Evolutionary conservation across 495 filamentous ascomycete species (phyloP).

Genomic region (Lophium mytilinum): DNA sequence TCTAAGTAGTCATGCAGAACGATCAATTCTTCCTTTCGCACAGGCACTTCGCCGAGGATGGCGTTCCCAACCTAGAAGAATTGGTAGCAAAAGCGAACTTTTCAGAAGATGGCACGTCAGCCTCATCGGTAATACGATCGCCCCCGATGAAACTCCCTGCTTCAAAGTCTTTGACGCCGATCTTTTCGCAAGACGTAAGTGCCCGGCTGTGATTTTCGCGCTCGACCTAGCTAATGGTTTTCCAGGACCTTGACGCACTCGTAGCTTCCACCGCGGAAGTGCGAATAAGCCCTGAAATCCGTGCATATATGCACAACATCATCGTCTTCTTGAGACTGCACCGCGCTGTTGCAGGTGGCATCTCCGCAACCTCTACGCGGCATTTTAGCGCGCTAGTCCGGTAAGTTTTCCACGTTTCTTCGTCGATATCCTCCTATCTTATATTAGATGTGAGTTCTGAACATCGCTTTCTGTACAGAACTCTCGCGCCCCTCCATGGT

Average conservation of each 20-base stretch:
- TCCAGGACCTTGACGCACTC: constrained; percentile 40
- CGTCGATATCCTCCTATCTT: background rate
- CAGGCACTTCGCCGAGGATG: constrained; percentile 66
- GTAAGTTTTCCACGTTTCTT: constrained; percentile 34
- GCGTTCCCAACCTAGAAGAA: constrained; percentile 62
- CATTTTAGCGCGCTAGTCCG: constrained; percentile 61
- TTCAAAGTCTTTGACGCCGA: background rate
- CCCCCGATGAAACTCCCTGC: background rate
- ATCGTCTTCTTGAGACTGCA: constrained; percentile 77
- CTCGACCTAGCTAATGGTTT: background rate
- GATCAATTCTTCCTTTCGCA: constrained; percentile 86
- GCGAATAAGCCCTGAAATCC: constrained; percentile 55
- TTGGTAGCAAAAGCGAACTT: constrained; percentile 31
- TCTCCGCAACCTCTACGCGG: constrained; percentile 66
- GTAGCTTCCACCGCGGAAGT: constrained; percentile 34
- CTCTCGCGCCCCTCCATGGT: constrained; percentile 75
- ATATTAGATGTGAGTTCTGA: background rate
- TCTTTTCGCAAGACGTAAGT: constrained; percentile 22
- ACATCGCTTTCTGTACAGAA: constrained; percentile 27
- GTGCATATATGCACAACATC: constrained; percentile 77
- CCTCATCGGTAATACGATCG: constrained; percentile 18
- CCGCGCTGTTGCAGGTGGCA: constrained; percentile 69
- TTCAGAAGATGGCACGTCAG: constrained; percentile 25
- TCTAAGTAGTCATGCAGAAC: constrained; percentile 41
- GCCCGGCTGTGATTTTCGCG: too few species aligned